Base-by-base conservation (phyloP, 441 rosid genomes). In the Gossypium schwendimanii region DNA sequence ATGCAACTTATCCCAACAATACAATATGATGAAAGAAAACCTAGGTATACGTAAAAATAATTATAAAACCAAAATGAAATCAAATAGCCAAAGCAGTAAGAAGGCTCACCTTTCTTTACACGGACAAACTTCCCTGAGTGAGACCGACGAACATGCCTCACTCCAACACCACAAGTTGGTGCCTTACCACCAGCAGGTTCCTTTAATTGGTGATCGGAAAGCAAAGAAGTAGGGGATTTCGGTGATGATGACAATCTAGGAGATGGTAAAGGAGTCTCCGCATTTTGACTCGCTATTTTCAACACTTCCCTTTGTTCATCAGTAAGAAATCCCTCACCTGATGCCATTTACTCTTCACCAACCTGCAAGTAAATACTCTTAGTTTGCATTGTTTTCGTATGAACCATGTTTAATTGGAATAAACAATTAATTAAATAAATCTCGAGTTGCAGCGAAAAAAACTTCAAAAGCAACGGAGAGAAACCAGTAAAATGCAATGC, bases 61-160 rank as follows among this genome's bases (percentile, higher is more conserved):
- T 17, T 18, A 17, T 18, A 18, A 62, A 63, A 63, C 11, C 26
- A 12, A 39, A 44, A 8, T 10, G 50, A 47, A 45, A 65, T 12
- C 18, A 6, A 14, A 65, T 14, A 47, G 11, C 6, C 33, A 31
- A 31, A 31, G 33, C 33, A 31, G 33, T 31, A 26, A 45, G n/a
- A 15, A 17, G 67, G 61, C 85, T 69, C 71, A 93, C 99, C 98
- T 76, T 95, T 95, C 88, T 95, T 93, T 4, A 85, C 98, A 24
- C 94, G 92, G 31, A 81, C 81, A 28, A 79, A 79, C 84, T 93
- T 95, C 67, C 97, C 99, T 0, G 99, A 95, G 80, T 95, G 95
- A 0, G 98, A 85, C 69, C 97, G 70, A 6, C 95, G 87, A 26
- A 91, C 93, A 71, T 90, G 97, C 84, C 97, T 84, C 58, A 77